Evolutionary conservation across 345 rosid genomes (phyloP).

Genomic region (Bretschneidera sinensis): DNA sequence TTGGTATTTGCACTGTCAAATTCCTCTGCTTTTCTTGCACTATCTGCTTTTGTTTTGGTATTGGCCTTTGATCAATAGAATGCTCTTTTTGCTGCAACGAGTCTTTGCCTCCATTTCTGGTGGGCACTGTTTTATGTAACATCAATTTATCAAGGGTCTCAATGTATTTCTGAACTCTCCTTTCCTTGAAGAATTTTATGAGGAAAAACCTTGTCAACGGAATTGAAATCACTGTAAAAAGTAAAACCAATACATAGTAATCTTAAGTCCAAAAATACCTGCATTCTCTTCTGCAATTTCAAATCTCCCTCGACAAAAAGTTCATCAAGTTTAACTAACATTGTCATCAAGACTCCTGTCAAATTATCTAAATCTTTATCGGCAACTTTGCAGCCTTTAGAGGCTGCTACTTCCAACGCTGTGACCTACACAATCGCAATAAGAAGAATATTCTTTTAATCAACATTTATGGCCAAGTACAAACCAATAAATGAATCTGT

Average conservation of each 20-base stretch:
- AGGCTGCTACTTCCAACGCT: slow-evolving; percentile 29
- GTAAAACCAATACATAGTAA: too few relatives aligned
- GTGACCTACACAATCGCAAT: slow-evolving; percentile 28
- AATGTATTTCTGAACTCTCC: slow-evolving; percentile 39
- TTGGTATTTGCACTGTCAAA: slow-evolving; percentile 8
- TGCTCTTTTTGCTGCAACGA: slow-evolving; percentile 18
- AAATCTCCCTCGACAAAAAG: slow-evolving; percentile 45
- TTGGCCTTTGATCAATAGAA: slow-evolving; percentile 21
- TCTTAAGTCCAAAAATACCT: slow-evolving; percentile 30
- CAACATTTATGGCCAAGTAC: background rate
- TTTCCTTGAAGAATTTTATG: slow-evolving; percentile 33
- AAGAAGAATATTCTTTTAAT: background rate
- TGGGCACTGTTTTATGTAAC: slow-evolving; percentile 17
- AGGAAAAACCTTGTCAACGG: background rate
- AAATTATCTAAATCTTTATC: slow-evolving; percentile 34
- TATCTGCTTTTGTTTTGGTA: slow-evolving; percentile 5
- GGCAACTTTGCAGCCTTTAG: slow-evolving; percentile 32
- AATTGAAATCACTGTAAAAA: background rate
- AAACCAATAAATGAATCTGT: too few relatives aligned
- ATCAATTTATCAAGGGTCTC: slow-evolving; percentile 46
- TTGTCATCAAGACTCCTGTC: slow-evolving; percentile 40
- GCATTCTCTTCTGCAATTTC: slow-evolving; percentile 43
- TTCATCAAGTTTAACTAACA: slow-evolving; percentile 44
- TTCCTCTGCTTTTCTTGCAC: slow-evolving; percentile 15
- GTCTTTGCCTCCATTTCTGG: slow-evolving; percentile 16